Conservation (phyloP, 441 rosid species). For the Jatropha multifida region DNA sequence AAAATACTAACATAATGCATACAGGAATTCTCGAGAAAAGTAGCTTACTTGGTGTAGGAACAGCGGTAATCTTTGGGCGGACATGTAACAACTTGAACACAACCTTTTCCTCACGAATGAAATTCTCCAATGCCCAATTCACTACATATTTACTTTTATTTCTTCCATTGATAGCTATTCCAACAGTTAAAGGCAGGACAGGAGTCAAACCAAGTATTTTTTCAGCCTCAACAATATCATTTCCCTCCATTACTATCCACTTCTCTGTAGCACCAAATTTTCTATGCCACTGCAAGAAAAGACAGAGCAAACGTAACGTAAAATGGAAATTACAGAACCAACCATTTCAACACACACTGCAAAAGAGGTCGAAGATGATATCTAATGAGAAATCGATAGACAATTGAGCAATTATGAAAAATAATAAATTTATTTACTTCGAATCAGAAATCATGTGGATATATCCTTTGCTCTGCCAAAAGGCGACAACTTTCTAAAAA, state of each 20-base stretch:
- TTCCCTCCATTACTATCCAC: conserved; percentile 36
- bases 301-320: neutral
- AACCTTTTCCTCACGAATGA: conserved; percentile 48
- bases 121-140: conserved; percentile 76
- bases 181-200: conserved; percentile 38
- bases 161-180: conserved; percentile 66
- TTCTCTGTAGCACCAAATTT: conserved; percentile 1
- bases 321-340: neutral
- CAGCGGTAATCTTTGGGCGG: conserved; percentile 48
- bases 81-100: conserved; percentile 68
- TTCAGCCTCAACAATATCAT: conserved; percentile 34
- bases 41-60: conserved; percentile 74
- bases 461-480: no score
- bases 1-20: conserved; percentile 5
- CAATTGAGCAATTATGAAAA: neutral
- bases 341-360: neutral
- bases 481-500: neutral
- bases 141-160: conserved; percentile 58
- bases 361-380: neutral
- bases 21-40: neutral
- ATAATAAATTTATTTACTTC: neutral
- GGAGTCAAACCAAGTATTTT: conserved; percentile 33
- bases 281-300: conserved; percentile 11
- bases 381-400: neutral
- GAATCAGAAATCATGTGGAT: neutral